phyloP scores from a whole-genome alignment of 345 rosid genomes.

The Garcia nutans region DNA sequence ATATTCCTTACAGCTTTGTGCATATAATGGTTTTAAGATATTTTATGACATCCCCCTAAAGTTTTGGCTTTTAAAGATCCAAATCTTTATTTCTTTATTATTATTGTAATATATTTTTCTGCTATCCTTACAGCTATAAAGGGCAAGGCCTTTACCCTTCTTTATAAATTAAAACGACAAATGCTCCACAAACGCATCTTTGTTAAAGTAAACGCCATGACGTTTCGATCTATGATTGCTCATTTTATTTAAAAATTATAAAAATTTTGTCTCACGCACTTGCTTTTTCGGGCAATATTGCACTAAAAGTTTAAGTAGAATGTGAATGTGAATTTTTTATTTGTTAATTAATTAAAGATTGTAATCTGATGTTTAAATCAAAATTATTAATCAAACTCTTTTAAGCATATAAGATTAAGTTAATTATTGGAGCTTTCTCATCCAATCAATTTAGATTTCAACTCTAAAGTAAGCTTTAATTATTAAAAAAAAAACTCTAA shows the following conservation, averaged over 20 bases:
- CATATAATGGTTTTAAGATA: background rate
- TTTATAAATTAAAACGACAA: background rate
- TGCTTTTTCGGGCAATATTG: too few relatives aligned
- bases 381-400: too few relatives aligned
- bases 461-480: too few relatives aligned
- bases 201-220: background rate
- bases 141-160: slow-evolving; percentile 13
- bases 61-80: slow-evolving; percentile 38
- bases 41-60: slow-evolving; percentile 24
- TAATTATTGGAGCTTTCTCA: background rate
- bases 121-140: slow-evolving; percentile 25
- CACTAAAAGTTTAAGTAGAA: background rate
- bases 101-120: background rate
- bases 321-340: background rate
- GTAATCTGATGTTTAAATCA: background rate
- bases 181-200: background rate
- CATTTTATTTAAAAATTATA: too few relatives aligned
- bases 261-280: background rate
- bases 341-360: background rate
- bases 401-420: too few relatives aligned
- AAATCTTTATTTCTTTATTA: slow-evolving; percentile 12
- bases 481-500: too few relatives aligned
- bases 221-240: background rate
- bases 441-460: background rate
- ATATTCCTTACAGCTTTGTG: slow-evolving; percentile 1